Percentiles rank a stretch among this genome's conserved stretches.
Evolutionary conservation across 1,284 basidiomycete genomes (phyloP).

Genomic region (Moesziomyces parantarcticus): DNA sequence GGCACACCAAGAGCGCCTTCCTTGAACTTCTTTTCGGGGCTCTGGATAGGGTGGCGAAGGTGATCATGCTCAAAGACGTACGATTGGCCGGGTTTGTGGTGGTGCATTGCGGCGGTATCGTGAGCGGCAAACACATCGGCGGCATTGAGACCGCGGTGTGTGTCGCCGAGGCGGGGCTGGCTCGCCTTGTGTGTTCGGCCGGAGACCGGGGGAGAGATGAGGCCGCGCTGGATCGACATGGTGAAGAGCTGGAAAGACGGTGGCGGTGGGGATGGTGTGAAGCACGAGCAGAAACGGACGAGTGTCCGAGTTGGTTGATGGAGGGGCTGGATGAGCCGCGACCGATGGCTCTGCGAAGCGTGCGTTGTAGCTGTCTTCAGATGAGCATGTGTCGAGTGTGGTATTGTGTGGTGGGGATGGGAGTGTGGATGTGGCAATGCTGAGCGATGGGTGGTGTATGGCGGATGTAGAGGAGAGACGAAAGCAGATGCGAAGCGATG

Average conservation of each 20-base stretch:
- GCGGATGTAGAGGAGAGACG: too few species aligned
- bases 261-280: neutral
- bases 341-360: neutral
- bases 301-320: neutral
- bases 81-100: too few species aligned
- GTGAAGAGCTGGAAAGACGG: neutral
- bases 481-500: too few species aligned
- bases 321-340: neutral
- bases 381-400: neutral
- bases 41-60: conserved; percentile 17
- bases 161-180: conserved; percentile 18
- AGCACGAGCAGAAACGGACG: neutral
- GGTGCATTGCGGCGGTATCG: neutral
- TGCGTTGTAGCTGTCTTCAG: neutral
- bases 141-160: conserved; percentile 12
- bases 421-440: too few species aligned
- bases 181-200: conserved; percentile 33
- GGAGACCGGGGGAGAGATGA: conserved; percentile 40
- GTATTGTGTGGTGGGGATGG: too few species aligned
- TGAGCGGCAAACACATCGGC: conserved; percentile 22
- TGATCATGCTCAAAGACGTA: conserved; percentile 7
- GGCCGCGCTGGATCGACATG: conserved; percentile 38
- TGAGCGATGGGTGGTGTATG: too few species aligned
- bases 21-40: conserved; percentile 37
- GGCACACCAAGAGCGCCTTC: conserved; percentile 12